Conservation (phyloP, 495 filamentous ascomycete genomes). For the Schizothecium vesticola region DNA sequence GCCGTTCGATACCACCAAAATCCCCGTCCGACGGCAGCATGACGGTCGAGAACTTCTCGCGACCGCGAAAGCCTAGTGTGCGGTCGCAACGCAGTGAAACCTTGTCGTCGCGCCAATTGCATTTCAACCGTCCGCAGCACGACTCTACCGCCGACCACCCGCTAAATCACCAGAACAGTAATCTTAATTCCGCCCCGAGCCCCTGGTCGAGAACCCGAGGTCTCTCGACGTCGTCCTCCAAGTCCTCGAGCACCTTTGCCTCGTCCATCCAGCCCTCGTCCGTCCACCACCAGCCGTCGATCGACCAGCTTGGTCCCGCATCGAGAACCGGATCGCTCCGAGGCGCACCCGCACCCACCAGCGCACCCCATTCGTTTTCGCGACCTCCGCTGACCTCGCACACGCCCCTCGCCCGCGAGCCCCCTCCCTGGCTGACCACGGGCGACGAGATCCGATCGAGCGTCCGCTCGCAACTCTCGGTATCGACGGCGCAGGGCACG, state of each 20-base stretch:
- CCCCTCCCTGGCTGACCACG: slow-evolving; percentile 34
- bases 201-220: slow-evolving; percentile 38
- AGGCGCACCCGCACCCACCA: slow-evolving; percentile 17
- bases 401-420: slow-evolving; percentile 31
- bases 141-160: slow-evolving; percentile 31
- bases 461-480: slow-evolving; percentile 60
- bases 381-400: slow-evolving; percentile 14
- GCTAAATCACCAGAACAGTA: slow-evolving; percentile 15
- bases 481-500: slow-evolving; percentile 63
- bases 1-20: slow-evolving; percentile 14
- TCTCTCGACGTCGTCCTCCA: slow-evolving; percentile 42
- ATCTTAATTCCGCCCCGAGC: slow-evolving; percentile 13
- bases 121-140: slow-evolving; percentile 20
- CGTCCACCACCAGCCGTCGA: slow-evolving; percentile 30
- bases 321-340: slow-evolving; percentile 20
- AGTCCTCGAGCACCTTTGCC: slow-evolving; percentile 40
- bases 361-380: slow-evolving; percentile 8
- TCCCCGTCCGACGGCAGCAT: slow-evolving; percentile 16
- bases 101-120: slow-evolving; percentile 26
- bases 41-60: slow-evolving; percentile 48
- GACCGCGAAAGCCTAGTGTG: slow-evolving; percentile 45
- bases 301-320: slow-evolving; percentile 20
- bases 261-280: slow-evolving; percentile 40
- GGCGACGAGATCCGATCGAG: slow-evolving; percentile 61
- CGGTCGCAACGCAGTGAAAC: slow-evolving; percentile 35